A percentile compares a stretch with the other conserved stretches of the same genome.
phyloP scores from a whole-genome alignment of 352 stramenopile species.

The Phytophthora chlamydospora region DNA sequence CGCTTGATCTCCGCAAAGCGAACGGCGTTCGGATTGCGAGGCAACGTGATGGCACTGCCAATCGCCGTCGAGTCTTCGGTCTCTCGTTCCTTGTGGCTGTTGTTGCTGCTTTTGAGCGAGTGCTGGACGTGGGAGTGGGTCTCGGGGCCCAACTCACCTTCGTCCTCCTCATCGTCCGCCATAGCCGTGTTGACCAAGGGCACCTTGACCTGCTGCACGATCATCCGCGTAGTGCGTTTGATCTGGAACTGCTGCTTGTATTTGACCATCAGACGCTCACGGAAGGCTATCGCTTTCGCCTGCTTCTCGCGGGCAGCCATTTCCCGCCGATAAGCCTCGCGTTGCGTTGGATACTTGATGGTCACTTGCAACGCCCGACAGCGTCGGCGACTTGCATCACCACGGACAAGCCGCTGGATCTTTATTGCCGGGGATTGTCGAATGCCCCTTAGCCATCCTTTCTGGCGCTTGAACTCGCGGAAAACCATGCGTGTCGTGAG shows the following conservation, averaged over 20 bases:
- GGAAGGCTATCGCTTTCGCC: constrained; percentile 40
- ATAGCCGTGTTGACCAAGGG: constrained; percentile 3
- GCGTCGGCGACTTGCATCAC: constrained; percentile 40
- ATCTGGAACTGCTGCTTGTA: constrained; percentile 63
- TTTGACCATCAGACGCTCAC: constrained; percentile 57
- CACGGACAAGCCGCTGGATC: constrained; percentile 73
- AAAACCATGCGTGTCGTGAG: constrained; percentile 69
- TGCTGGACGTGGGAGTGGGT: constrained; percentile 25
- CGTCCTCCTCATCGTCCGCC: constrained; percentile 15
- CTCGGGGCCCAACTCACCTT: constrained; percentile 13
- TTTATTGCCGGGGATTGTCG: constrained; percentile 71
- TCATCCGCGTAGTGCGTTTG: constrained; percentile 57
- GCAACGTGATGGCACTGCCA: not conserved
- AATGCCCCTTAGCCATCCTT: constrained; percentile 62
- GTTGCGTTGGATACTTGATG: constrained; percentile 50
- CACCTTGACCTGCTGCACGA: constrained; percentile 37
- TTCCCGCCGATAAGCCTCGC: constrained; percentile 46
- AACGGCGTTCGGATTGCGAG: constrained; percentile 45
- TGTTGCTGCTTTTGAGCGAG: constrained; percentile 20
- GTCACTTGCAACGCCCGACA: constrained; percentile 48
- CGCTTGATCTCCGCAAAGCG: constrained; percentile 51
- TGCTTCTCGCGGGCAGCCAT: constrained; percentile 29
- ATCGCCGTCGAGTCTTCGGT: not conserved
- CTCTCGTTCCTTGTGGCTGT: not conserved
- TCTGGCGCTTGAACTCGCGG: constrained; percentile 68